Evolutionary conservation across 768 basidiomycete species (phyloP).

Genomic region (Russula earlei): DNA sequence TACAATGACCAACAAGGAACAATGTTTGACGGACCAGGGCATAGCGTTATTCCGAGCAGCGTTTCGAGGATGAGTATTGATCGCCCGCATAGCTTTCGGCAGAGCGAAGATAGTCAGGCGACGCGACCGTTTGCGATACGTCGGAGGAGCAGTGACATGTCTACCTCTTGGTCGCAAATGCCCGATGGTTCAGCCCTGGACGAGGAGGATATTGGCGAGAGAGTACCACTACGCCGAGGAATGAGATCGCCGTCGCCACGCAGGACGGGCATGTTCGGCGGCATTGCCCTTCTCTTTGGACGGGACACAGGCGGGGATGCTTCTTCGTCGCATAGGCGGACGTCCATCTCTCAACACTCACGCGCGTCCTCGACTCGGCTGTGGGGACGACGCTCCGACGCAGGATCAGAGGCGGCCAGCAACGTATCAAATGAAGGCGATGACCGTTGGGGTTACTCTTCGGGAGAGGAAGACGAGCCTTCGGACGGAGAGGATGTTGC

Average conservation of each 20-base stretch:
- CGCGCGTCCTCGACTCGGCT: conserved; percentile 42
- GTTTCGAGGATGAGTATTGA: conserved; percentile 54
- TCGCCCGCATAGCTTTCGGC: conserved; percentile 39
- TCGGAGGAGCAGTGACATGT: conserved; percentile 10
- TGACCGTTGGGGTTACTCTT: conserved; percentile 91
- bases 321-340: conserved; percentile 34
- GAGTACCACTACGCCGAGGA: conserved; percentile 4
- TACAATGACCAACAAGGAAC: conserved; percentile 52
- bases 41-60: conserved; percentile 65
- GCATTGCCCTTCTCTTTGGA: conserved; percentile 59
- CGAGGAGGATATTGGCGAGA: conserved; percentile 18
- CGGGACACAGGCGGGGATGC: conserved; percentile 26
- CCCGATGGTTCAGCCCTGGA: conserved; percentile 9
- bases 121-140: background rate
- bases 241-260: conserved; percentile 23
- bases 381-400: conserved; percentile 44
- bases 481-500: conserved; percentile 32
- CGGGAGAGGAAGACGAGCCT: conserved; percentile 64
- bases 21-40: conserved; percentile 66
- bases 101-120: conserved; percentile 25
- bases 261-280: conserved; percentile 44
- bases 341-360: conserved; percentile 51
- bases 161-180: background rate
- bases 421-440: conserved; percentile 44
- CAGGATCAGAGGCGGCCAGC: conserved; percentile 48